A percentile compares a stretch with the other conserved stretches of the same genome.
These are phyloP conservation scores for Nicotiana benthamiana DNA, from an alignment of 257 asterid species.

Conservation along the genomic window DNA sequence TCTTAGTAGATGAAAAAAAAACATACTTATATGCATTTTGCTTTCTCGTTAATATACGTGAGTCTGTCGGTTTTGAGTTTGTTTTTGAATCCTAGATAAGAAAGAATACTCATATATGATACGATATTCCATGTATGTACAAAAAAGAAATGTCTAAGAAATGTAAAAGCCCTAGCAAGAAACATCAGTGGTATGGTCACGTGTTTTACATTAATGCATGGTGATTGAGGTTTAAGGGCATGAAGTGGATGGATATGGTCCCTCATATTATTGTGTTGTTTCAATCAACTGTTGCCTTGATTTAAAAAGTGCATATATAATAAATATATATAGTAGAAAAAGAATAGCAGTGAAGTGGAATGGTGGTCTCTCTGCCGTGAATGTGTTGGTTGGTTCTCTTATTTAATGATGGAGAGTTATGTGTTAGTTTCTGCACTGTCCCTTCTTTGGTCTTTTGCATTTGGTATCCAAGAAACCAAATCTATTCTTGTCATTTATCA, in stretches of 20 bases:
- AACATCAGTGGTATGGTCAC: background rate
- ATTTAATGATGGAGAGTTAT: conserved; percentile 1
- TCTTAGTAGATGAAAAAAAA: background rate
- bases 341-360: background rate
- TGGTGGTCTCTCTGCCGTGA: background rate
- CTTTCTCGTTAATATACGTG: background rate
- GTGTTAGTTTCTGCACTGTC: background rate
- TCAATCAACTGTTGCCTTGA: background rate
- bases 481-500: background rate
- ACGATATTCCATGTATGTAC: background rate
- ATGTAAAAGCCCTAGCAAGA: background rate
- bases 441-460: background rate
- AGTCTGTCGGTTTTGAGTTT: background rate
- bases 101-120: background rate
- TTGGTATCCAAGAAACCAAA: background rate
- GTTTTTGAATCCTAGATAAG: background rate
- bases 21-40: background rate
- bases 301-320: background rate
- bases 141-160: background rate
- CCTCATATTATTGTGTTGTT: conserved; percentile 4
- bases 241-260: conserved; percentile 2
- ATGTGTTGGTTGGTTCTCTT: conserved; percentile 17
- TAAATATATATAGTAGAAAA: background rate
- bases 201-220: conserved; percentile 5
- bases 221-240: background rate